Evolutionary conservation across 306 rosid genomes (phyloP).

Genomic region (Rosa lucieae): DNA sequence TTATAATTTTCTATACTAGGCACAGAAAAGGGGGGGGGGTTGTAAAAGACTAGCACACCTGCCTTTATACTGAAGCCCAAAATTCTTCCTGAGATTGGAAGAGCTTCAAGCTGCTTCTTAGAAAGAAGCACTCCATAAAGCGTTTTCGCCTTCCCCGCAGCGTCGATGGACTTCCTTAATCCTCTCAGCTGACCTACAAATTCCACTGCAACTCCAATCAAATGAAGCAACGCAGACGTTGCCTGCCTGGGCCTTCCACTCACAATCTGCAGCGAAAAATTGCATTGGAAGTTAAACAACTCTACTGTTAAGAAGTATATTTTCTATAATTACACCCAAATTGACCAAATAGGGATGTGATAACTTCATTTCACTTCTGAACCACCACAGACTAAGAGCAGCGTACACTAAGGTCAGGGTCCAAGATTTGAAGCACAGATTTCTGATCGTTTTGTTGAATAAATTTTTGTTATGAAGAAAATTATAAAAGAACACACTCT

Average conservation of each 20-base stretch:
- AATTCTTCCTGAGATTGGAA: constrained; percentile 70
- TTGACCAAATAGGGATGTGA: neutral
- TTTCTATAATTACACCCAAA: neutral
- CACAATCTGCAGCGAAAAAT: constrained; percentile 75
- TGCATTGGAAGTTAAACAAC: constrained; percentile 4
- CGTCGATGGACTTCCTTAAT: constrained; percentile 94
- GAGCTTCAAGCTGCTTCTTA: constrained; percentile 40
- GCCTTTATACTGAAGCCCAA: constrained; percentile 23
- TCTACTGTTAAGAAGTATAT: neutral
- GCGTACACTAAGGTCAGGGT: neutral
- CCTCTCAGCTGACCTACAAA: constrained; percentile 93
- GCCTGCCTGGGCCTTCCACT: constrained; percentile 99
- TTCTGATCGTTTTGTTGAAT: neutral
- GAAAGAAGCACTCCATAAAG: constrained; percentile 90
- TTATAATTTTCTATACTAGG: constrained; percentile 44
- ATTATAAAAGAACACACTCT: neutral
- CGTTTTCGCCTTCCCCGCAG: constrained; percentile 91
- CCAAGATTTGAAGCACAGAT: neutral
- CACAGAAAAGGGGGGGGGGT: constrained; percentile 19
- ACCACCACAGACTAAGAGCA: neutral
- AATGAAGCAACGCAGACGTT: constrained; percentile 95
- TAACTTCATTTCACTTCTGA: constrained; percentile 1
- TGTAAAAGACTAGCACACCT: constrained; percentile 28
- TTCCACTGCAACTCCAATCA: constrained; percentile 99
- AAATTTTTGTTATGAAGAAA: neutral